A percentile compares a stretch with the other conserved stretches of the same genome.
Evolutionary conservation across 306 rosid genomes (phyloP).

Genomic region (Cyamopsis tetragonoloba): DNA sequence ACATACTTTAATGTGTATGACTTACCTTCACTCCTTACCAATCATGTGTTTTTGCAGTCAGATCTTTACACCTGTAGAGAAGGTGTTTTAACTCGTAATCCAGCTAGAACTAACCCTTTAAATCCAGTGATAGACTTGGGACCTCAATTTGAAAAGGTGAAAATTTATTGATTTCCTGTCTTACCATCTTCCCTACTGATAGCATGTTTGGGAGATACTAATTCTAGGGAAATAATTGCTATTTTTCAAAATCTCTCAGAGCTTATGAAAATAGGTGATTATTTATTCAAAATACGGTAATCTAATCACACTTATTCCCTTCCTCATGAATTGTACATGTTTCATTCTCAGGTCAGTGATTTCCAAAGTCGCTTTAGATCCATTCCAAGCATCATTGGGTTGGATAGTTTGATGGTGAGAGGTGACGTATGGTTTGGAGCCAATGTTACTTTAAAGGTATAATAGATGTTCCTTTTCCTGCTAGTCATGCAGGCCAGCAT

Average conservation of each 20-base stretch:
- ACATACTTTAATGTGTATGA: background rate
- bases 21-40: background rate
- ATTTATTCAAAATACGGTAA: too few species aligned
- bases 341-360: slow-evolving; percentile 49
- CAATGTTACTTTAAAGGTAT: slow-evolving; percentile 63
- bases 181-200: background rate
- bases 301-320: background rate
- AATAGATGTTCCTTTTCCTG: background rate
- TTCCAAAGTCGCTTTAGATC: slow-evolving; percentile 64
- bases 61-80: slow-evolving; percentile 47
- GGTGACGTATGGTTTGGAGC: slow-evolving; percentile 86
- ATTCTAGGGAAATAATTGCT: too few species aligned
- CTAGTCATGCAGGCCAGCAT: background rate
- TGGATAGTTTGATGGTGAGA: slow-evolving; percentile 63
- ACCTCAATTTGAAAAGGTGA: slow-evolving; percentile 73
- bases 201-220: too few species aligned
- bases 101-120: slow-evolving; percentile 53
- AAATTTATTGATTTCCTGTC: background rate
- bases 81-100: slow-evolving; percentile 57
- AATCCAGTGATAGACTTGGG: slow-evolving; percentile 67
- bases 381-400: slow-evolving; percentile 54
- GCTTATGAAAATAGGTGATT: too few species aligned
- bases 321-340: slow-evolving; percentile 9
- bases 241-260: too few species aligned
- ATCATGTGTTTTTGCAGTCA: slow-evolving; percentile 51